Percentiles rank a stretch among this genome's conserved stretches.
Evolutionary conservation across 179 eudicot species (phyloP).

Genomic region (Silene vulgaris): DNA sequence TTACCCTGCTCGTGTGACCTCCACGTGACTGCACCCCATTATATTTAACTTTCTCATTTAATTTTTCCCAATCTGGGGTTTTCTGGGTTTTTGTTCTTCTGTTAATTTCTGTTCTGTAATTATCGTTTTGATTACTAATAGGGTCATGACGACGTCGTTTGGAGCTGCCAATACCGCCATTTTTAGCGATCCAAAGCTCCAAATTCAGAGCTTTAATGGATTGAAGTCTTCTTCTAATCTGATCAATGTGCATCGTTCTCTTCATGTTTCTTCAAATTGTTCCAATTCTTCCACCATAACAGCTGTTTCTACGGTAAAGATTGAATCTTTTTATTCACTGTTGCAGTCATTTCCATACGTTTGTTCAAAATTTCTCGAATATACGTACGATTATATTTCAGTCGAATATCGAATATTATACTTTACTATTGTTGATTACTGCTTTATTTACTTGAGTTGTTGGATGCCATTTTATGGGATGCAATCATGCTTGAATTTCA

Average conservation of each 20-base stretch:
- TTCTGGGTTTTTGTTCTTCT: constrained; percentile 21
- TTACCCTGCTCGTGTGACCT: no score
- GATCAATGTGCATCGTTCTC: constrained; percentile 24
- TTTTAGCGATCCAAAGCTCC: constrained; percentile 36
- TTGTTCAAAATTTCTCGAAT: no score
- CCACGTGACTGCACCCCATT: no score
- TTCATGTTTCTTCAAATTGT: constrained; percentile 28
- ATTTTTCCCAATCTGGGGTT: background rate
- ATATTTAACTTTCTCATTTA: no score
- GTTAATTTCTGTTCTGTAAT: background rate
- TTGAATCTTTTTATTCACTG: background rate
- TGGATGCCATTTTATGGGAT: background rate
- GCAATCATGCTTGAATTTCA: background rate
- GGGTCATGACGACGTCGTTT: constrained; percentile 51
- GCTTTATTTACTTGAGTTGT: background rate
- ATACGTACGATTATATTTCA: no score
- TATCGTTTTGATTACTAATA: background rate
- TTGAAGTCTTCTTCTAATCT: constrained; percentile 36
- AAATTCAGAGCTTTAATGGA: constrained; percentile 45
- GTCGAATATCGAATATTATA: no score
- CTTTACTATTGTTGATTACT: no score
- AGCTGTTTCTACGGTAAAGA: constrained; percentile 51
- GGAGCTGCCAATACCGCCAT: constrained; percentile 48
- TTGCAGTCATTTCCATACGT: no score
- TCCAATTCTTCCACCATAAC: constrained; percentile 30